Conservation (phyloP, 805 yeast species). For the Diddensiella santjacobensis region DNA sequence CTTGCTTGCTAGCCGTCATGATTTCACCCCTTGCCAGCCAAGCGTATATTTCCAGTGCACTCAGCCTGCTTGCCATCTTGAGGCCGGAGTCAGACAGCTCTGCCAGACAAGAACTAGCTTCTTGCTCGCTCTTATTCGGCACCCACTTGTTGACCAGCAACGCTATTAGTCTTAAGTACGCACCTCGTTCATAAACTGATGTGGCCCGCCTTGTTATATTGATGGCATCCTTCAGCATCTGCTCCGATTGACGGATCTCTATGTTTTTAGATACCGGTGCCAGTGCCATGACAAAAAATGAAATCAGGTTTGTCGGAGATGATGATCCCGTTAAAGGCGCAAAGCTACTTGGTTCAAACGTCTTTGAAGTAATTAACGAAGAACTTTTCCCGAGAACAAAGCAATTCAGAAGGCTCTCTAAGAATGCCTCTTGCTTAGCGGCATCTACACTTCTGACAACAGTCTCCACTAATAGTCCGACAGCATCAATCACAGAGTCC, state of each 20-base stretch:
- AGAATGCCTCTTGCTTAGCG: neutral
- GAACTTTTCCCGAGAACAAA: slow-evolving; percentile 6
- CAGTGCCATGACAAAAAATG: slow-evolving; percentile 18
- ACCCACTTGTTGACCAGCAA: slow-evolving; percentile 58
- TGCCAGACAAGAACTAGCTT: neutral
- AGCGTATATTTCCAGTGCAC: neutral
- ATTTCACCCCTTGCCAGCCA: slow-evolving; percentile 76
- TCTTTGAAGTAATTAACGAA: slow-evolving; percentile 1
- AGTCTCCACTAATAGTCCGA: slow-evolving; percentile 8
- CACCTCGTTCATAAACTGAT: slow-evolving; percentile 42
- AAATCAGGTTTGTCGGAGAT: slow-evolving; percentile 3
- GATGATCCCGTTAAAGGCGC: neutral
- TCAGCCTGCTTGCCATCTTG: neutral
- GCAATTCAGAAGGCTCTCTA: slow-evolving; percentile 7
- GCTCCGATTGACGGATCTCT: neutral
- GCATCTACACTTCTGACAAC: slow-evolving; percentile 4
- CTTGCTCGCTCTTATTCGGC: slow-evolving; percentile 22
- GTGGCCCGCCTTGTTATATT: slow-evolving; percentile 22
- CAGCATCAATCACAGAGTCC: slow-evolving; percentile 10
- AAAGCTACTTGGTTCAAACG: neutral
- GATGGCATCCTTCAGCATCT: slow-evolving; percentile 11
- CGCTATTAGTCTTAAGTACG: slow-evolving; percentile 53
- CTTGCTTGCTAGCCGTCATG: slow-evolving; percentile 48
- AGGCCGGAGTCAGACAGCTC: neutral
- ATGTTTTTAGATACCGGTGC: slow-evolving; percentile 15